A percentile compares a stretch with the other conserved stretches of the same genome.
Evolutionary conservation across 495 filamentous ascomycete species (phyloP).

Genomic region (Tuber umbilicatum): DNA sequence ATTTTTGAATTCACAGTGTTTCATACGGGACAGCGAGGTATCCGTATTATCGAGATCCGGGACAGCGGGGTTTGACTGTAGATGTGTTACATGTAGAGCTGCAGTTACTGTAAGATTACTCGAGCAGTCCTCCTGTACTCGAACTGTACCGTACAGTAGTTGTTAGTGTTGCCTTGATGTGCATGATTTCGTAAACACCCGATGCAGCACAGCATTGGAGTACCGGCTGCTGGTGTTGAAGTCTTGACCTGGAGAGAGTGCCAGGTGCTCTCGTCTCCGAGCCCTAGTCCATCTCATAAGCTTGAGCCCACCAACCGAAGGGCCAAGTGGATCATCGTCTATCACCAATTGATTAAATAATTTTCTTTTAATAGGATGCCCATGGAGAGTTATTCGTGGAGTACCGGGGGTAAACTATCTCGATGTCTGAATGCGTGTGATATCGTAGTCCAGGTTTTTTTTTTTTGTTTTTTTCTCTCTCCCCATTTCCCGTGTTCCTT

Average conservation of each 20-base stretch:
- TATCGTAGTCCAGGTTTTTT: constrained; percentile 1
- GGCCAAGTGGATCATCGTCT: not conserved
- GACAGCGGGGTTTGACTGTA: no score
- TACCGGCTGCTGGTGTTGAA: not conserved
- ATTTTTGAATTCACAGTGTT: no score
- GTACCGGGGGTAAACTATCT: not conserved
- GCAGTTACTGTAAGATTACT: constrained; percentile 10
- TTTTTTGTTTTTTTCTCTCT: constrained; percentile 4
- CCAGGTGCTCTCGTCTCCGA: not conserved
- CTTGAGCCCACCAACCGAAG: not conserved
- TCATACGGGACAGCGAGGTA: no score
- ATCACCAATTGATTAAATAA: not conserved
- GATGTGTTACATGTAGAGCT: not conserved
- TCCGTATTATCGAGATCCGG: no score
- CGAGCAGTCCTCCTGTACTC: no score
- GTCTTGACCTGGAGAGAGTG: not conserved
- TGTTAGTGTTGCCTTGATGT: constrained; percentile 18
- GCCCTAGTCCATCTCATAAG: not conserved
- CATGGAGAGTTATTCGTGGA: not conserved
- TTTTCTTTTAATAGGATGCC: not conserved
- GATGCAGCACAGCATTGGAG: not conserved
- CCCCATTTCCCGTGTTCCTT: constrained; percentile 24
- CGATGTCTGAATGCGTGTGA: not conserved
- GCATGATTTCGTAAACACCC: constrained; percentile 6
- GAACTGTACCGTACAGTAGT: no score